Base-by-base conservation (phyloP, 768 basidiomycete genomes). In the Lactarius evosmus region DNA sequence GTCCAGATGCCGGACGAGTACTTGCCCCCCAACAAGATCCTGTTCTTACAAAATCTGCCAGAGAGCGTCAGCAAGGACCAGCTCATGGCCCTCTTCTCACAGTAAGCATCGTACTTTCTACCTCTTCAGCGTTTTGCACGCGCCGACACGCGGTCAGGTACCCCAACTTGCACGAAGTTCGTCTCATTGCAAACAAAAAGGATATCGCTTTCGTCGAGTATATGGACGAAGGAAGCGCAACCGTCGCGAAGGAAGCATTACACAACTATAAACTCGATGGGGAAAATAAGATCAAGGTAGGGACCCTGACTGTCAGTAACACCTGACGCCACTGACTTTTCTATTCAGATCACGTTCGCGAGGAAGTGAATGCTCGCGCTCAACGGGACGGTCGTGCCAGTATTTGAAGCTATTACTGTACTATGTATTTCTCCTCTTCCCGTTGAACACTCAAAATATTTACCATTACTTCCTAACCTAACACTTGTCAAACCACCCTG, bases 1-100 rank as follows among this genome's bases (percentile, higher is more conserved):
- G 89, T 97, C 65, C 93, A 95, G 74, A 97, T 98, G 94, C 95
- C 96, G 44, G 97, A 99, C 87, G 97, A 99, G 75, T 98, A 98
- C 75, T 85, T 99, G 7, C 97, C 97, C 2, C 96, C 97, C 41
- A 99, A 99, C 88, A 95, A 95, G 75, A 96, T 98, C 76, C 83
- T 99, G 57, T 99, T 99, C 84, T 74, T 99, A 68, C 97, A 99
- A 77, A 98, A 98, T 74, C 80, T 99, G 27, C 95, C 95, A 22
- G 94, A 97, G 72, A 88, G 76, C 46, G 94, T 95, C 68, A 94
- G 89, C 60, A 95, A 96, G 73, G 95, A 97, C 58, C 88, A 91
- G 72, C 88, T 99, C 65, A 85, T 89, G 75, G 85, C 86, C 2
- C 80, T 98, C 27, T 98, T 99, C 79, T 88, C 91, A 64, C 91